A percentile compares a stretch with the other conserved stretches of the same genome.
Evolutionary conservation across 2,329 filamentous ascomycete species (phyloP).

Genomic region (Xylaria multiplex): DNA sequence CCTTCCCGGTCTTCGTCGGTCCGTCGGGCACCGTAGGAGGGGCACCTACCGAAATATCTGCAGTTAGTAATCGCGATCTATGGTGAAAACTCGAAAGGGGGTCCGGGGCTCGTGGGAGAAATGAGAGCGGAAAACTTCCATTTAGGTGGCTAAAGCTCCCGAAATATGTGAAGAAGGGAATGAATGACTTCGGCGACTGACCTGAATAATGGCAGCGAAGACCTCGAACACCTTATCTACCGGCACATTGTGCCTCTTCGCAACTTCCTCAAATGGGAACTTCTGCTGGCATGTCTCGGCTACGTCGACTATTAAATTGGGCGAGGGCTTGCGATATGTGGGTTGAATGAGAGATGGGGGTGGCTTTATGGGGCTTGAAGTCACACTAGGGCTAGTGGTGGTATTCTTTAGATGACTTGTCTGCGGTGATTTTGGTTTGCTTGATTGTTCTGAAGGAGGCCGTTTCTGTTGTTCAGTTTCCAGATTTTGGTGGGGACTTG

Average conservation of each 20-base stretch:
- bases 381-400: constrained; percentile 3
- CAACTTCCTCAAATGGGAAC: constrained; percentile 59
- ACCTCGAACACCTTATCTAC: constrained; percentile 58
- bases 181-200: not conserved
- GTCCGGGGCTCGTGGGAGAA: not conserved
- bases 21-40: constrained; percentile 57
- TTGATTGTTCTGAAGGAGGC: not conserved
- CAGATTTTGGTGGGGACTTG: constrained; percentile 1
- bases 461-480: constrained; percentile 7
- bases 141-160: not conserved
- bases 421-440: not conserved
- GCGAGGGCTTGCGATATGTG: constrained; percentile 51
- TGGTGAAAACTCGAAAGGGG: not conserved
- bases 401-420: constrained; percentile 1
- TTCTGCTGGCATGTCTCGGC: constrained; percentile 59
- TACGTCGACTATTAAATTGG: constrained; percentile 58
- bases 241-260: constrained; percentile 55
- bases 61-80: not conserved
- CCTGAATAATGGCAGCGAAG: constrained; percentile 59
- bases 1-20: constrained; percentile 55
- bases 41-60: constrained; percentile 48
- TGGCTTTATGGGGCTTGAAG: constrained; percentile 39
- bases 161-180: not conserved
- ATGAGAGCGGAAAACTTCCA: not conserved
- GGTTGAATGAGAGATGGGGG: constrained; percentile 44